These are phyloP conservation scores for Phragmites australis DNA, from an alignment of 176 grass and related monocot species.

Conservation along the genomic window DNA sequence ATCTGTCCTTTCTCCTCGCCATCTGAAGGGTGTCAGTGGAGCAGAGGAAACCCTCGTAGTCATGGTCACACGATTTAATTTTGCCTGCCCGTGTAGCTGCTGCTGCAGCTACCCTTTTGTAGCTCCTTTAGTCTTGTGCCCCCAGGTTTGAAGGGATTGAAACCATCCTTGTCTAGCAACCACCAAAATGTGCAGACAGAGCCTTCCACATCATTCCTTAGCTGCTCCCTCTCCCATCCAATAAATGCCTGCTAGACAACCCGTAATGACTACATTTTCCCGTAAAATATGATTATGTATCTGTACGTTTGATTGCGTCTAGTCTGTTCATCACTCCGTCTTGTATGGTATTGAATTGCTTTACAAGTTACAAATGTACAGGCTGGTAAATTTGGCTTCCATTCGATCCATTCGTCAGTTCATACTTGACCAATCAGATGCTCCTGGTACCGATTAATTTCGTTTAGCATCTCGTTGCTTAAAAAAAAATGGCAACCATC, in stretches of 20 bases:
- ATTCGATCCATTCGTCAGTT: background rate
- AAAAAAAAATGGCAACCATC: background rate
- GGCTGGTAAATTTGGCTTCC: background rate
- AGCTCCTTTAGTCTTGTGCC: constrained; percentile 43
- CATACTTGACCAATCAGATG: background rate
- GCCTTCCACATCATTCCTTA: constrained; percentile 27
- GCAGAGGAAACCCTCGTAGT: constrained; percentile 19
- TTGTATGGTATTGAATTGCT: background rate
- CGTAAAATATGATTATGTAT: background rate
- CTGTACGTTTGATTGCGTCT: background rate
- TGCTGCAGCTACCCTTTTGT: constrained; percentile 48
- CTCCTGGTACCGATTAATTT: background rate
- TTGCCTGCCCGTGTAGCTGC: constrained; percentile 31
- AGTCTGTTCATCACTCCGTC: background rate
- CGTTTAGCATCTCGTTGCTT: no score
- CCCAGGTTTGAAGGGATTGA: constrained; percentile 34
- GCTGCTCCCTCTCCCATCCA: background rate
- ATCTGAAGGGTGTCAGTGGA: background rate
- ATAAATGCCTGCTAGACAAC: background rate
- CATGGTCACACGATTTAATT: constrained; percentile 52
- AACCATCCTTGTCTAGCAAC: background rate
- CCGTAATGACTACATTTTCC: background rate
- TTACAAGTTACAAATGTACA: background rate
- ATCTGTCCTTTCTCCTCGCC: constrained; percentile 24
- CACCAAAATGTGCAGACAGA: constrained; percentile 43